These are phyloP conservation scores for Penicillium hordei DNA, from an alignment of 2,329 filamentous ascomycete genomes.

Conservation along the genomic window DNA sequence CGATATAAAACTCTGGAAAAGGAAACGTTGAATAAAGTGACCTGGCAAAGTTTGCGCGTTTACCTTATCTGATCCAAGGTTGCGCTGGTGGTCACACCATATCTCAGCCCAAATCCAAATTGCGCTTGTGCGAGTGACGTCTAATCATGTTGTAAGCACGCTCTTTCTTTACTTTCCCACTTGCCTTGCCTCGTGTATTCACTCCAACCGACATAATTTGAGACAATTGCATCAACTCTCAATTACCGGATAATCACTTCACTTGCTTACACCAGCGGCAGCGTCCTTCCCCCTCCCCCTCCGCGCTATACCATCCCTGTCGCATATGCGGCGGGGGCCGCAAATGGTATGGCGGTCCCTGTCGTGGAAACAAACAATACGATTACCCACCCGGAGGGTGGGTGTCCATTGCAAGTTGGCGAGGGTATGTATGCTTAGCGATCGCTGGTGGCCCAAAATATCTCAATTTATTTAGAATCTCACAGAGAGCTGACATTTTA, in stretches of 20 bases:
- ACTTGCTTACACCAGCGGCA: constrained; percentile 38
- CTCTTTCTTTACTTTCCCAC: not conserved
- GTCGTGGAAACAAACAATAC: constrained; percentile 95
- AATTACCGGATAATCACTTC: not conserved
- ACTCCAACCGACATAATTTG: not conserved
- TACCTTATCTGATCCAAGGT: constrained; percentile 2
- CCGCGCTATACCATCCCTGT: constrained; percentile 75
- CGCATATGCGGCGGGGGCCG: constrained; percentile 70
- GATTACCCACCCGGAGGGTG: constrained; percentile 74
- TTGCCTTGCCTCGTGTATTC: not conserved
- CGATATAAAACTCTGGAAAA: not conserved
- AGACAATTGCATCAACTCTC: not conserved
- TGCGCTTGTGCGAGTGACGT: constrained; percentile 10
- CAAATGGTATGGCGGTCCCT: constrained; percentile 66
- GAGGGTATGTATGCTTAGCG: constrained; percentile 64
- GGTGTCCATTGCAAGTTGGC: constrained; percentile 87
- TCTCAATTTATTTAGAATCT: not conserved
- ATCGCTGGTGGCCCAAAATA: not conserved
- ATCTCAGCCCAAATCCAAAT: constrained; percentile 11
- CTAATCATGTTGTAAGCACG: constrained; percentile 28
- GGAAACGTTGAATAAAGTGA: not conserved
- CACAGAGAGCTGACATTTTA: constrained; percentile 23
- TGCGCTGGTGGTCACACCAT: constrained; percentile 12
- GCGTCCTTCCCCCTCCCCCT: constrained; percentile 80
- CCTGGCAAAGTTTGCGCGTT: not conserved